Evolutionary conservation across 768 basidiomycete genomes (phyloP), one percentile per base, ranked within the genome.

Genomic region (Tricholoma matsutake): DNA sequence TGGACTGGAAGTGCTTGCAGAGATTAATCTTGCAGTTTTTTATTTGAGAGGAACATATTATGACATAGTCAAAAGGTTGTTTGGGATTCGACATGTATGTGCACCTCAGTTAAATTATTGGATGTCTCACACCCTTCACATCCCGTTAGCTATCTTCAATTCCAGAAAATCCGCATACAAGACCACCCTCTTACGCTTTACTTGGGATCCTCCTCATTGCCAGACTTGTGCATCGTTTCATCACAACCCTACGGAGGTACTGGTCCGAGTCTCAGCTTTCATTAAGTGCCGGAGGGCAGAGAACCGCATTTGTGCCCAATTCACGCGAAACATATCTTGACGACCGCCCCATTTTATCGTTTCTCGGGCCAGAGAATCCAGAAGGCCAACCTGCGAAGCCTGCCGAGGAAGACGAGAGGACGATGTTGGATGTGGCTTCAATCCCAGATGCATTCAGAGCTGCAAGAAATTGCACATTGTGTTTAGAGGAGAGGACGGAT

Each of bases 141-240:
- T 29, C n/a, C 32, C 45, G 52, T 16, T 61, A 95, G 92, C 71
- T 93, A n/a, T 90, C 93, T 2, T 84, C 87, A 11, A 81, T 81
- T 54, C 87, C 86, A 1, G 82, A 86, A 64, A 81, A 90, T 65
- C 91, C 89, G 20, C 84, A 89, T 69, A 77, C 79, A 9, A 81
- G 86, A 54, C 88, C 91, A 7, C 93, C 93, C 6, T 94, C 93
- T 14, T 95, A 95, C 72, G 88, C 92, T n/a, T 72, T 95, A 18
- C 81, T 95, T 5, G 93, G 93, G 11, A 75, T 93, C 41, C 78
- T 95, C 56, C 83, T 95, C 31, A 75, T 79, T 29, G 70, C 87
- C 34, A 80, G 90, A 57, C 81, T 93, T 2, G 64, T 86, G 6
- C 80, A 92, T 71, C 85, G 90, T 7, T 75, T 91, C 5, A 57